phyloP scores from a whole-genome alignment of 164 flowering plant genomes.

The Aristolochia californica region DNA sequence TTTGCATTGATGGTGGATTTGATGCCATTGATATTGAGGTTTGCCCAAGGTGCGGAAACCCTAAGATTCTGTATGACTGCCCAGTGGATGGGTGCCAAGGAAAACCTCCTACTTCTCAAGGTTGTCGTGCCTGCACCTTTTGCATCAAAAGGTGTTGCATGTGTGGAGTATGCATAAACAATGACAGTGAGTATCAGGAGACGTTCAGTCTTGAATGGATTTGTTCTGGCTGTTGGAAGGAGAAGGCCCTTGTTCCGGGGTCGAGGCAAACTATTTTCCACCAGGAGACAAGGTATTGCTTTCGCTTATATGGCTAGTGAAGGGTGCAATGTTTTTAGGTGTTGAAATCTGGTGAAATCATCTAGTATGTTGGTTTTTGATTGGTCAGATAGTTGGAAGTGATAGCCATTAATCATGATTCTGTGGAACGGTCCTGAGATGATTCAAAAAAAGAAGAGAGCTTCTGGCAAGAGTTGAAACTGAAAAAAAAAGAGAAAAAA shows the following conservation, averaged over 20 bases:
- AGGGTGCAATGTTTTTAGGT: background rate
- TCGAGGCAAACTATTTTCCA: conserved; percentile 6
- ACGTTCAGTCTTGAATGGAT: conserved; percentile 63
- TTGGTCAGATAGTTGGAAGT: too few species aligned
- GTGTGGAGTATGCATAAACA: conserved; percentile 65
- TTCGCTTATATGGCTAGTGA: conserved; percentile 1
- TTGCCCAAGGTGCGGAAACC: conserved; percentile 69
- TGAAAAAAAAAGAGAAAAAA: background rate
- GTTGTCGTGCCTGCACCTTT: conserved; percentile 66
- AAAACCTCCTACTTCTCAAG: conserved; percentile 23
- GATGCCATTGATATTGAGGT: conserved; percentile 67
- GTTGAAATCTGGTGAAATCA: background rate
- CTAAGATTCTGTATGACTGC: conserved; percentile 81
- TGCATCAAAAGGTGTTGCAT: conserved; percentile 64
- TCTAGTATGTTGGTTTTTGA: background rate
- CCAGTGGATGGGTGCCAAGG: conserved; percentile 58
- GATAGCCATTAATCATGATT: too few species aligned
- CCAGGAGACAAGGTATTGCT: conserved; percentile 8
- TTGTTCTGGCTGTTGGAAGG: conserved; percentile 55
- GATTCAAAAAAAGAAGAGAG: too few species aligned
- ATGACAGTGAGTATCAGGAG: conserved; percentile 57
- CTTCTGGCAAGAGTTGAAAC: too few species aligned
- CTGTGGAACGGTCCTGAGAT: too few species aligned
- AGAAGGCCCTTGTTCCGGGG: conserved; percentile 3
- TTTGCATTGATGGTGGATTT: conserved; percentile 44